Conservation (phyloP, 2,329 filamentous ascomycete genomes). For the Falciphora oryzae region DNA sequence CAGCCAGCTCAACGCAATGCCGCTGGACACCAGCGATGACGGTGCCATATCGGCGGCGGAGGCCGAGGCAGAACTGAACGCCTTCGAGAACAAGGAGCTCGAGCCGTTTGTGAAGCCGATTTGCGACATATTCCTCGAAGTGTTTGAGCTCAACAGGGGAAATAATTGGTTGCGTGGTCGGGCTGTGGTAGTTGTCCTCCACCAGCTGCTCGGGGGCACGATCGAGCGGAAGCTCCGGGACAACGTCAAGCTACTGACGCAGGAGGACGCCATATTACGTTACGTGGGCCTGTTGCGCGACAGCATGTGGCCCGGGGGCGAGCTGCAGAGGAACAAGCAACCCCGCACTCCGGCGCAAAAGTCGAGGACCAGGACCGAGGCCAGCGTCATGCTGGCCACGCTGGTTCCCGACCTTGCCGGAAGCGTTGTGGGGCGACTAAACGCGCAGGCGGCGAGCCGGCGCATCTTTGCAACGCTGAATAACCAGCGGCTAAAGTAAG, state of each 20-base stretch:
- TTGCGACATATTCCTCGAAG: conserved; percentile 92
- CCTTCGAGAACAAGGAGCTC: conserved; percentile 82
- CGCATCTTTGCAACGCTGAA: conserved; percentile 89
- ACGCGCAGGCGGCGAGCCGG: conserved; percentile 84
- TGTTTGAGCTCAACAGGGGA: conserved; percentile 88
- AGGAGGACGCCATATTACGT: conserved; percentile 71
- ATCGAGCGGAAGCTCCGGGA: conserved; percentile 95
- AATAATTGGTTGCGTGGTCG: conserved; percentile 97
- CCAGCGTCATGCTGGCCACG: conserved; percentile 81
- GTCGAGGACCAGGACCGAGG: conserved; percentile 75
- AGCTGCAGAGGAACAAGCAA: conserved; percentile 37
- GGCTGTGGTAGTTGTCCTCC: conserved; percentile 91
- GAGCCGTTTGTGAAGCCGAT: conserved; percentile 98
- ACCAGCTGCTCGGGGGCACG: conserved; percentile 90
- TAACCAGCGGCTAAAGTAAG: conserved; percentile 83
- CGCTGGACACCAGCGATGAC: conserved; percentile 25
- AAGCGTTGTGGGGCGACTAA: conserved; percentile 86
- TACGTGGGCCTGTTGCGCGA: conserved; percentile 72
- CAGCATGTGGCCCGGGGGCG: conserved; percentile 74
- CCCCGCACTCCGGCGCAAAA: conserved; percentile 67
- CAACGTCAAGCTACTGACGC: conserved; percentile 63
- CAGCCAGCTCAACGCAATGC: conserved; percentile 53
- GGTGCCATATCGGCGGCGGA: conserved; percentile 46
- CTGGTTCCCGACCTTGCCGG: conserved; percentile 86
- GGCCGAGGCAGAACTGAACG: conserved; percentile 88